Base-by-base conservation (phyloP, 2,329 filamentous ascomycete genomes). In the Aspergillus bombycis region DNA sequence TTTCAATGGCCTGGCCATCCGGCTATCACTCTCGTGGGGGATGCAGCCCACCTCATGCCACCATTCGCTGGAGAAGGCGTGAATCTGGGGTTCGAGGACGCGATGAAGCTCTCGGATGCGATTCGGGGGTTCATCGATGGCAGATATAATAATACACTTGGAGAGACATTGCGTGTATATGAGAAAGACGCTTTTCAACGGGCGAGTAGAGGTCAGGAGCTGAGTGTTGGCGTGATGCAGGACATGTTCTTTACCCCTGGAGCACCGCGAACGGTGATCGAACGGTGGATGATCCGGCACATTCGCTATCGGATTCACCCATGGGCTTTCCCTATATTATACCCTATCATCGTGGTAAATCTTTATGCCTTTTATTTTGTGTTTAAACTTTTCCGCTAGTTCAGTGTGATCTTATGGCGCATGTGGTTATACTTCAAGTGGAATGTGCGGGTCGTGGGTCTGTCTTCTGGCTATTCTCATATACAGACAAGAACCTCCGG, bases 11-110 rank as follows among this genome's bases (percentile, higher is more conserved):
- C 63, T 43, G 8, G 19, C 12, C 16, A 32, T 61, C n/a, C 57
- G 2, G 63, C 67, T 21, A 64, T 63, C 10, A 74, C 72, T 0
- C 45, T 75, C 1, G 48, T 74, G 8, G 74, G 74, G 16, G 74
- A 75, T 62, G 72, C 74, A 11, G 72, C 73, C 3, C 72, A 75
- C 56, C 55, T 74, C 26, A 75, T 74, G 71, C 63, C 61, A 14
- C 73, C 72, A 1, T 75, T 72, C 61, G 71, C 69, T 11, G 74
- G 72, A 4, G 67, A 73, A 41, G 72, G 74, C 2, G 74, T 73
- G 12, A 75, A 75, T 48, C 43, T 69, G 11, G 72, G 70, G 4
- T 65, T 74, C 65, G 63, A 58, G 58, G 72, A 74, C 57, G 59
- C 68, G 1, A 54, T 74, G 19, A 50, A 62, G 23, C 55, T 74